Percentiles rank a stretch among this genome's conserved stretches.
These are phyloP conservation scores for Arachnopeziza araneosa DNA, from an alignment of 2,329 filamentous ascomycete genomes.

Conservation along the genomic window DNA sequence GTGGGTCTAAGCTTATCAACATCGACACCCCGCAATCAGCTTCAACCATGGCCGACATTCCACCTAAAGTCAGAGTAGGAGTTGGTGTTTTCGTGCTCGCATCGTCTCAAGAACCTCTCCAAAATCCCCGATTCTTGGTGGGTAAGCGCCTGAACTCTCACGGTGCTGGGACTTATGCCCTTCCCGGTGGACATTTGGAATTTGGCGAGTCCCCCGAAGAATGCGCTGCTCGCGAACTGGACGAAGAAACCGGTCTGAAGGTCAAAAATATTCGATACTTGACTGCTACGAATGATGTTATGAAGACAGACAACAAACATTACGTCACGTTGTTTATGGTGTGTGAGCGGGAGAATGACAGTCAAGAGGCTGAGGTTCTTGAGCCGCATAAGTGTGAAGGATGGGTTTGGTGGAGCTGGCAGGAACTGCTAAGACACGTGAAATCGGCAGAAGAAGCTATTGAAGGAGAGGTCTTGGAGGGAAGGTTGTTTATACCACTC, in stretches of 20 bases:
- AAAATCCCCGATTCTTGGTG: slow-evolving; percentile 13
- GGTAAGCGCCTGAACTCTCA: slow-evolving; percentile 15
- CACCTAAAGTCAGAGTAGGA: slow-evolving; percentile 12
- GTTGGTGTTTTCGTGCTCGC: slow-evolving; percentile 18
- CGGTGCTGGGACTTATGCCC: slow-evolving; percentile 49
- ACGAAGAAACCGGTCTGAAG: slow-evolving; percentile 64
- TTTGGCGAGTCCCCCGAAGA: slow-evolving; percentile 55
- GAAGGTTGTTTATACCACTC: slow-evolving; percentile 41
- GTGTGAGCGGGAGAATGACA: slow-evolving; percentile 43
- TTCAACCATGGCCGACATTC: not conserved
- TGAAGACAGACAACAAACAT: slow-evolving; percentile 55
- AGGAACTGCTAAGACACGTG: slow-evolving; percentile 36
- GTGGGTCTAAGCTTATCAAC: not conserved
- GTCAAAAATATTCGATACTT: slow-evolving; percentile 49
- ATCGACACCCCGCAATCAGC: not conserved
- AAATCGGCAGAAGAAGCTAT: slow-evolving; percentile 23
- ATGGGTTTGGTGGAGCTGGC: slow-evolving; percentile 50
- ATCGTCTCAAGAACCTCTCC: slow-evolving; percentile 1
- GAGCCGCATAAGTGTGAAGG: slow-evolving; percentile 45
- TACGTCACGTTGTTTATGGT: slow-evolving; percentile 70
- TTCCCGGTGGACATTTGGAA: slow-evolving; percentile 74
- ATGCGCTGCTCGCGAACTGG: slow-evolving; percentile 61
- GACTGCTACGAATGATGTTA: slow-evolving; percentile 62
- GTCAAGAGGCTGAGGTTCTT: slow-evolving; percentile 46
- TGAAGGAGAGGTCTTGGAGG: slow-evolving; percentile 25